phyloP scores from a whole-genome alignment of 176 grass and related monocot species.

The Melocanna baccifera region DNA sequence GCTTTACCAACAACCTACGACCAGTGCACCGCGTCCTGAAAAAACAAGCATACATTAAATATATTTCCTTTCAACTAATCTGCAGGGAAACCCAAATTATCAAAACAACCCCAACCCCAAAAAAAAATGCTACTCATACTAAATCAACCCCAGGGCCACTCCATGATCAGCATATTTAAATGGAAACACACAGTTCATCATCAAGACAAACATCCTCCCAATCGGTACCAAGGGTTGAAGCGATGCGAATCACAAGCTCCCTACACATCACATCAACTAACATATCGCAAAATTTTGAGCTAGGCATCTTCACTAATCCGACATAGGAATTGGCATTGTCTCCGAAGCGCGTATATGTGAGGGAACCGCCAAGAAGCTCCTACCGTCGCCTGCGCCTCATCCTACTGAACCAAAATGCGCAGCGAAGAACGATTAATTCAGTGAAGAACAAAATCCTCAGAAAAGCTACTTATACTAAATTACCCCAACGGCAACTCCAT shows the following conservation, averaged over 20 bases:
- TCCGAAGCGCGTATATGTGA: neutral
- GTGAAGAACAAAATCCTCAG: neutral
- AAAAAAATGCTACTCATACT: neutral
- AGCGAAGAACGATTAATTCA: neutral
- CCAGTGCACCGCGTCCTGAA: neutral
- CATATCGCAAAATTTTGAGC: neutral
- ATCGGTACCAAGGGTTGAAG: neutral
- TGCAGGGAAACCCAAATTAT: neutral
- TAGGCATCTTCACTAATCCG: neutral
- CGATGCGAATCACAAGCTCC: neutral
- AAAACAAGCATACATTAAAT: neutral
- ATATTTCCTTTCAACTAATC: neutral
- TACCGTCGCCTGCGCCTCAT: neutral
- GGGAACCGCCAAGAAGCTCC: neutral
- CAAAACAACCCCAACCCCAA: neutral
- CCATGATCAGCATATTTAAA: neutral
- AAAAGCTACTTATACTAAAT: neutral
- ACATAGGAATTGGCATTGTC: neutral
- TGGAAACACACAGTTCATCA: neutral
- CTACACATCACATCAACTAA: neutral
- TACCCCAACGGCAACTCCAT: neutral
- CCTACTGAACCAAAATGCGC: neutral
- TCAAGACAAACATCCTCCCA: neutral
- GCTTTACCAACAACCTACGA: neutral
- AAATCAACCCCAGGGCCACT: neutral